Base-by-base conservation (phyloP, 148 eudicot species). In the Fagopyrum homotropicum region DNA sequence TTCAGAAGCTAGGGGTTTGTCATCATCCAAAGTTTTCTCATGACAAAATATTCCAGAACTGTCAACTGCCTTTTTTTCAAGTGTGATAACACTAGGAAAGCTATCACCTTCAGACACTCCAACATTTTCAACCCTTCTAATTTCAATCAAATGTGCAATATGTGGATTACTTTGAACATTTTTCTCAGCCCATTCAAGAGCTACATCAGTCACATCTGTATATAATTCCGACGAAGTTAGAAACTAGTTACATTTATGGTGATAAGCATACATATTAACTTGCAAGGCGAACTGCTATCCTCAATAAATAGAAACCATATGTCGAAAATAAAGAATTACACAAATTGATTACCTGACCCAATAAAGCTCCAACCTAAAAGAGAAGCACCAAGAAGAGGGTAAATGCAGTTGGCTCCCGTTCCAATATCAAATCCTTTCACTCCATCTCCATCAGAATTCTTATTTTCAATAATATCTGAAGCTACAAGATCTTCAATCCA, bases 381-480 rank as follows among this genome's bases (percentile, higher is more conserved):
- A 63, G 98, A 88, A 63, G 97, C 96, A 81, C 98, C 98, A 54
- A 94, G 96, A 78, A 94, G 98, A 19, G 98, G 97, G 79, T 94
- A 94, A 17, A 94, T 94, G 75, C 98, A 94, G 75, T 94, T 94
- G 73, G 97, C 93, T 43, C 98, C 98, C 45, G 96, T 92, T 76
- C 97, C 98, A 76, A 92, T 92, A 80, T 94, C 97, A 87, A 92
- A 89, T 57, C 98, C 97, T 76, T 82, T 89, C 35, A 87, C 85
- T 77, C 79, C 76, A 75, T 77, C 85, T 9, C 75, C 82, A 30
- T 73, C 84, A 52, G 59, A 59, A 35, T 55, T 76, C 35, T 73
- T 78, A 46, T 82, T 81, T 49, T 83, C 80, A 69, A 92, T 89
- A 61, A 89, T 78, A 63, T 90, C 91, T 40, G 96, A 90, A 73